Evolutionary conservation across 805 yeast genomes (phyloP), one percentile per base, ranked within the genome.

Genomic region (Wickerhamiella parazyma): DNA sequence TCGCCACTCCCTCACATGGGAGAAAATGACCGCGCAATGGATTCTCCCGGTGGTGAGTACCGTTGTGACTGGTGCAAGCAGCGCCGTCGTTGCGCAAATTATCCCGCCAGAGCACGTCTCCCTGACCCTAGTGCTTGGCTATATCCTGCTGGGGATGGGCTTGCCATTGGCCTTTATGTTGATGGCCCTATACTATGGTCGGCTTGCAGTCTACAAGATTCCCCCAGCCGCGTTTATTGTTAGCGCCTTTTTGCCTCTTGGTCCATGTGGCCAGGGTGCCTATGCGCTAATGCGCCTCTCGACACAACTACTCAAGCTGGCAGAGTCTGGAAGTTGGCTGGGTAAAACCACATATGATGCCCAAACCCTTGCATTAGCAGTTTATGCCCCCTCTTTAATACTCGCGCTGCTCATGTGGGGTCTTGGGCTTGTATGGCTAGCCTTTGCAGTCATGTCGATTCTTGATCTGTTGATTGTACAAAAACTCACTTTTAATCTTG

Each of bases 181-280:
- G 19, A 64, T 76, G 7, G 64, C 76, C 12, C 63, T 81, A 2
- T 76, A 77, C 56, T 63, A 78, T 48, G 68, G 79, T 69, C 74
- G 76, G 44, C 60, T 82, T 19, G 60, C 75, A 1, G 65, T 70
- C 54, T 77, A 77, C 50, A 59, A 78, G 20, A 87, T 94, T 2
- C 35, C 35, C n/a, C 62, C 69, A 5, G 69, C 75, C 45, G 50
- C 53, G 9, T 69, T 80, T 2, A 78, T 79, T 55, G 70, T 86
- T n/a, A 62, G 75, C 38, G 49, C 53, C 40, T 83, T 85, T 55
- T 69, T 84, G 42, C 86, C 93, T 1, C 65, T 85, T 37, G 95
- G 95, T 6, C 78, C 87, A 34, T 59, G 81, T 55, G 95, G 95
- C 16, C 95, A 86, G 61, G 94, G 91, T 1, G 71, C 83, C 1